Conservation (phyloP, 306 rosid genomes). For the Cucurbita ficifolia region DNA sequence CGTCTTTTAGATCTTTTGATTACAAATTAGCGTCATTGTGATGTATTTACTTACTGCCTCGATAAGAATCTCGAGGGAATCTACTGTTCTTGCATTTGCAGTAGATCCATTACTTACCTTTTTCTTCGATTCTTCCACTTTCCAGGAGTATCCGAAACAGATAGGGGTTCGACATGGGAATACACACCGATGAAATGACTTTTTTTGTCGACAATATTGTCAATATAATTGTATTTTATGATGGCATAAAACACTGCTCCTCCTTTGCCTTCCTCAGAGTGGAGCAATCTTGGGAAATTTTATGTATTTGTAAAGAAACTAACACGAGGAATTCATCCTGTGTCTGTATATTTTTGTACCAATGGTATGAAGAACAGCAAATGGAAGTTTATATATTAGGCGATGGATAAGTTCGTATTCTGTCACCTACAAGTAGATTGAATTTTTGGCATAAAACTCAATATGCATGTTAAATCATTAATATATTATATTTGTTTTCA, state of each 20-base stretch:
- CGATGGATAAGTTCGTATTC: not conserved
- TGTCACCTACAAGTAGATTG: not conserved
- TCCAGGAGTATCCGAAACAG: conserved; percentile 5
- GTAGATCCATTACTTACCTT: not conserved
- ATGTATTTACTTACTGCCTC: not conserved
- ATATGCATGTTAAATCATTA: not conserved
- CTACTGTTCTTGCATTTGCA: not conserved
- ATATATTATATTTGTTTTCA: not conserved
- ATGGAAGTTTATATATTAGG: not conserved
- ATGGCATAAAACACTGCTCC: not conserved
- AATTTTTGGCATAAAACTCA: not conserved
- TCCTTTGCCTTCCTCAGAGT: not conserved
- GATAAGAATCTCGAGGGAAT: not conserved
- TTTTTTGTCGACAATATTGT: not conserved
- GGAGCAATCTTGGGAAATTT: not conserved
- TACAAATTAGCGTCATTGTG: not conserved
- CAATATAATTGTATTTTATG: conserved; percentile 6
- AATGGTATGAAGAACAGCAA: not conserved
- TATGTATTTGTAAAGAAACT: conserved; percentile 9
- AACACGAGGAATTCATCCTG: conserved; percentile 4
- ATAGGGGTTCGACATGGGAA: not conserved
- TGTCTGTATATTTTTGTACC: conserved; percentile 3
- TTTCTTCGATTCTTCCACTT: not conserved
- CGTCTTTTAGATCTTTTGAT: not conserved
- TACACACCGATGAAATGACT: conserved; percentile 1